phyloP scores from a whole-genome alignment of 2,329 filamentous ascomycete species.

The Talaromyces sp. region DNA sequence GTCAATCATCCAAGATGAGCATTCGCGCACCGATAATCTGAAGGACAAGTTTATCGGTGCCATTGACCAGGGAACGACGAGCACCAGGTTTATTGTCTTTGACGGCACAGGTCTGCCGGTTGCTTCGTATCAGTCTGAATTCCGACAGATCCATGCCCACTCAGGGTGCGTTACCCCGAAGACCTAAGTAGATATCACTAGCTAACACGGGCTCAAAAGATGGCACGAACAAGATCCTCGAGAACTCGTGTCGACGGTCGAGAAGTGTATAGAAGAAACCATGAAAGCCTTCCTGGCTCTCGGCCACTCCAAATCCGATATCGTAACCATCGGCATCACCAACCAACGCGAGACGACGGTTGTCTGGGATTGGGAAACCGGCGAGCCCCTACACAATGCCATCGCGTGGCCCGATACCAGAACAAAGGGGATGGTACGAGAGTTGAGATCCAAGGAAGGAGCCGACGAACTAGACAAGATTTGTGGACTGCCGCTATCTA shows the following conservation, averaged over 20 bases:
- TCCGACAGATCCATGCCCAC: slow-evolving; percentile 77
- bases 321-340: slow-evolving; percentile 78
- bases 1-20: slow-evolving; percentile 35
- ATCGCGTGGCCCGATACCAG: slow-evolving; percentile 90
- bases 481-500: slow-evolving; percentile 80
- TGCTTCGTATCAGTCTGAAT: slow-evolving; percentile 81
- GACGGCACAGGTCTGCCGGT: slow-evolving; percentile 73
- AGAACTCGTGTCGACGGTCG: slow-evolving; percentile 71
- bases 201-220: slow-evolving; percentile 49
- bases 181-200: not conserved
- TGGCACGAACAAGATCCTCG: slow-evolving; percentile 88
- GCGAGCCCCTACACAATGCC: slow-evolving; percentile 76
- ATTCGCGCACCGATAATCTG: slow-evolving; percentile 29
- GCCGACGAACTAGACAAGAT: slow-evolving; percentile 67
- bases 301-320: slow-evolving; percentile 64
- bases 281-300: slow-evolving; percentile 67
- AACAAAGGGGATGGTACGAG: slow-evolving; percentile 70
- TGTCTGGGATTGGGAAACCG: slow-evolving; percentile 77
- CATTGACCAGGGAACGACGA: slow-evolving; percentile 89
- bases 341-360: slow-evolving; percentile 88
- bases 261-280: slow-evolving; percentile 75
- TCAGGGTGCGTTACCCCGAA: slow-evolving; percentile 66
- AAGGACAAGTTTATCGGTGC: slow-evolving; percentile 67
- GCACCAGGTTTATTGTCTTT: slow-evolving; percentile 86
- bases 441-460: slow-evolving; percentile 65